phyloP scores from a whole-genome alignment of 2,329 filamentous ascomycete species.

The Massarina eburnea region DNA sequence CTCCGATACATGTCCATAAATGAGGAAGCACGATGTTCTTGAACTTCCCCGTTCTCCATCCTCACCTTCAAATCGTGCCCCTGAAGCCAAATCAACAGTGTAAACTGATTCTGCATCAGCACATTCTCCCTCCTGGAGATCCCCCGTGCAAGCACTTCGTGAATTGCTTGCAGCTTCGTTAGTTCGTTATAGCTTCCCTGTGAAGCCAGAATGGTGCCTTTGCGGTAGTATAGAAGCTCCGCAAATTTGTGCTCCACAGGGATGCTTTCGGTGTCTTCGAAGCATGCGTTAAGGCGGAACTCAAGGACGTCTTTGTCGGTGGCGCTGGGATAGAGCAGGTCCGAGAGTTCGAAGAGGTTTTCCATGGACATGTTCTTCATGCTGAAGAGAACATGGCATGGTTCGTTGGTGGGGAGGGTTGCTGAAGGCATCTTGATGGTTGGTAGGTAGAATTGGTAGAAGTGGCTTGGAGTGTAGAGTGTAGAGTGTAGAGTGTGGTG shows the following conservation, averaged over 20 bases:
- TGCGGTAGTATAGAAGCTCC: constrained; percentile 4
- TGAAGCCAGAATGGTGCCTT: not conserved
- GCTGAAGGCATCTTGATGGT: constrained; percentile 1
- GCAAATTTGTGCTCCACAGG: constrained; percentile 2
- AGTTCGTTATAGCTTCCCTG: not conserved
- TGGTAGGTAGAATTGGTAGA: not conserved
- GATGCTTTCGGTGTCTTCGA: not conserved
- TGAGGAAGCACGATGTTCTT: no score
- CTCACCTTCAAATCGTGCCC: no score
- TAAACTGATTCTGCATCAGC: not conserved
- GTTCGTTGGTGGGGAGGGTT: not conserved
- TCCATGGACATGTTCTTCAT: not conserved
- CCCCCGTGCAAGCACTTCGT: constrained; percentile 2
- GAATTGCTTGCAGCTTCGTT: not conserved
- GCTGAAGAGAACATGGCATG: not conserved
- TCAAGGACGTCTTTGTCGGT: not conserved
- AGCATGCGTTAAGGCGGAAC: not conserved
- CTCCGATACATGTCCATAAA: no score
- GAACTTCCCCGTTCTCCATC: no score
- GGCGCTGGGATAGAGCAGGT: not conserved
- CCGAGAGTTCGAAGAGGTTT: not conserved
- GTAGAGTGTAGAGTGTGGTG: no score
- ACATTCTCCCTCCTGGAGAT: not conserved
- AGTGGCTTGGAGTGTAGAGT: no score
- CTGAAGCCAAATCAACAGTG: not conserved